Base-by-base conservation (phyloP, 371 early-diverging fungal species). In the Circinella minor region DNA sequence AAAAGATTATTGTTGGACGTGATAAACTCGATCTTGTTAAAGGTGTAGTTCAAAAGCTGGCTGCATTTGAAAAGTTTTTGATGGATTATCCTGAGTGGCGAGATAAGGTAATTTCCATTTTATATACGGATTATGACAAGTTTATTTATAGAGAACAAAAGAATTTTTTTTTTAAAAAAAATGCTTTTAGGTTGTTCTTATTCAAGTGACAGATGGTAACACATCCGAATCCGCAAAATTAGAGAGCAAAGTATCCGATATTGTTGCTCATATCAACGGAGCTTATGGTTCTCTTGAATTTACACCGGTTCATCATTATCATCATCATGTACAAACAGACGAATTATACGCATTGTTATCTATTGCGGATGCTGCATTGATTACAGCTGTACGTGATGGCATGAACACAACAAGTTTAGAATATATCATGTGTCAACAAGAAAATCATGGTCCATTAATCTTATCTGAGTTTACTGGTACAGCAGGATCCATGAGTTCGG, bases 331-430 rank as follows among this genome's bases (percentile, higher is more conserved):
- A 27, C 93, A 93, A 46, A 89, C 89, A 48, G 94, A 94, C 70
- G 99, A 99, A 74, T 95, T 99, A 71, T 94, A 94, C 77, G 99
- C 99, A 0, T 83, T 99, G 27, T 87, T 99, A 51, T 89, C 93
- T 7, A 88, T 95, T 7, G 98, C 99, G 8, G 99, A 99, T 83
- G 93, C 94, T 6, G 96, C 95, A 39, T 77, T 99, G 37, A 95
- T 99, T 68, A 99, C 99, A 1, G 90, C 96, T 46, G 86, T 98
- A 17, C 89, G 99, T 34, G 99, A 99, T 81, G 99, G 99, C 57
- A 99, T 99, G 99, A 99, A 99, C 81, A 94, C 99, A 10, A 97
- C 98, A 1, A 92, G 95, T 54, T 92, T 98, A 68, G 99, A 99
- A 78, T 99, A 95, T 82, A 91, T 99, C 57, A 91, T 98, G 67